phyloP scores from a whole-genome alignment of 2,329 filamentous ascomycete species.

The Cladosporium velox region DNA sequence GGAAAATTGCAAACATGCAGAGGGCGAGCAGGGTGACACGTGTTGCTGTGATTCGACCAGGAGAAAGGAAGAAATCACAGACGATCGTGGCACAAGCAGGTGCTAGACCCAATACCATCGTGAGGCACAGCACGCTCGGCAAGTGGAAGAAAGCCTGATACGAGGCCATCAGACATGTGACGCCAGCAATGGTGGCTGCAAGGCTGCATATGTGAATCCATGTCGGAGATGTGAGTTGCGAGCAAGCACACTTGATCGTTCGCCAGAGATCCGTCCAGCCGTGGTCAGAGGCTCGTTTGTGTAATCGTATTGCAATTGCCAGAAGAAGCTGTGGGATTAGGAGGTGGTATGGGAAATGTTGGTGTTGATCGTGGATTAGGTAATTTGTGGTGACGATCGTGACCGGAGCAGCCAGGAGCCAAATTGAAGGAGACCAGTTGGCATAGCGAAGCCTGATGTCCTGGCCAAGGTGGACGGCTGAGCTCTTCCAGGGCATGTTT shows the following conservation, averaged over 20 bases:
- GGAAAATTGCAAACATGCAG: slow-evolving; percentile 17
- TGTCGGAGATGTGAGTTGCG: slow-evolving; percentile 10
- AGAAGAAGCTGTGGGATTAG: slow-evolving; percentile 21
- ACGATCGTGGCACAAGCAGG: slow-evolving; percentile 14
- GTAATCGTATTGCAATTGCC: slow-evolving; percentile 5
- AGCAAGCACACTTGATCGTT: slow-evolving; percentile 1
- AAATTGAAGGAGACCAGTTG: slow-evolving; percentile 18
- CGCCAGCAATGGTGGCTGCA: slow-evolving; percentile 7
- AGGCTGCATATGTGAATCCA: slow-evolving; percentile 14
- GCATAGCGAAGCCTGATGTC: slow-evolving; percentile 3
- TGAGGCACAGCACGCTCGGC: slow-evolving; percentile 20
- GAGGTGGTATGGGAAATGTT: slow-evolving; percentile 23
- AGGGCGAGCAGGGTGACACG: slow-evolving; percentile 14
- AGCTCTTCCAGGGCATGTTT: slow-evolving; percentile 15
- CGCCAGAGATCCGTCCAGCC: slow-evolving; percentile 14
- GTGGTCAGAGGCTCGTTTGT: slow-evolving; percentile 2
- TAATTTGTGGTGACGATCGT: slow-evolving; percentile 21
- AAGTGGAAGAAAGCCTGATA: slow-evolving; percentile 23
- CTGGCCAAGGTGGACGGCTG: not conserved
- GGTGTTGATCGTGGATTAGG: slow-evolving; percentile 23
- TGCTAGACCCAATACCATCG: slow-evolving; percentile 21
- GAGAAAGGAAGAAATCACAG: slow-evolving; percentile 16
- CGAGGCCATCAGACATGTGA: slow-evolving; percentile 19
- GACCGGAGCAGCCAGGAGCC: slow-evolving; percentile 14
- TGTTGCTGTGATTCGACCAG: slow-evolving; percentile 9